Evolutionary conservation across 1,139 yeast species (phyloP).

Genomic region (Kluyveromyces sp.): DNA sequence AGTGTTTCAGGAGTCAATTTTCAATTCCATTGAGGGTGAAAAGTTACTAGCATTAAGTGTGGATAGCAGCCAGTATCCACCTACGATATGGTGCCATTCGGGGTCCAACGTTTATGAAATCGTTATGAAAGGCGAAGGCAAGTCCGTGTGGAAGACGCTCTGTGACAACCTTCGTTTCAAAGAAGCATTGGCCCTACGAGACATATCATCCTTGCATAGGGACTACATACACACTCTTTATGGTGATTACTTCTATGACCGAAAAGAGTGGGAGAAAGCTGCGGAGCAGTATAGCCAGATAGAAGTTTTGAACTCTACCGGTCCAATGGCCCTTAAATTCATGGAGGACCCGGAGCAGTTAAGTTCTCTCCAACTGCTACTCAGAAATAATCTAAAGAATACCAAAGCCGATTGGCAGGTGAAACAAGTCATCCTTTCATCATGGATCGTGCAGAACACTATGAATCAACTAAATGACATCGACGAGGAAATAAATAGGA

Average conservation of each 20-base stretch:
- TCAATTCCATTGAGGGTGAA: slow-evolving; percentile 34
- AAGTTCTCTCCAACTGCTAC: slow-evolving; percentile 50
- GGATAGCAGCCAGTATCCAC: slow-evolving; percentile 42
- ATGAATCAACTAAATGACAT: slow-evolving; percentile 44
- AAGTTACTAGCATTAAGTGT: slow-evolving; percentile 49
- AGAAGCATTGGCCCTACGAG: slow-evolving; percentile 51
- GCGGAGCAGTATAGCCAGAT: slow-evolving; percentile 59
- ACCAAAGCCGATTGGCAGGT: slow-evolving; percentile 37
- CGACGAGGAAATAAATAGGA: slow-evolving; percentile 35
- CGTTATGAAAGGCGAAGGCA: slow-evolving; percentile 58
- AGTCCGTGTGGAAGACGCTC: slow-evolving; percentile 71
- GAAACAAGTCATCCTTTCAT: slow-evolving; percentile 57
- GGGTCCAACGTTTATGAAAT: slow-evolving; percentile 54
- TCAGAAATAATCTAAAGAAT: slow-evolving; percentile 45
- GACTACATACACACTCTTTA: slow-evolving; percentile 57
- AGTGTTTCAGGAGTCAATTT: slow-evolving; percentile 38
- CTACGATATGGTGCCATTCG: slow-evolving; percentile 58
- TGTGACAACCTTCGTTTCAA: slow-evolving; percentile 57
- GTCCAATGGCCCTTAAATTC: slow-evolving; percentile 58
- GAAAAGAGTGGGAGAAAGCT: slow-evolving; percentile 41
- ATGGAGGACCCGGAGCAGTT: slow-evolving; percentile 39
- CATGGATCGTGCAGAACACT: slow-evolving; percentile 74
- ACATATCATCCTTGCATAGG: slow-evolving; percentile 36
- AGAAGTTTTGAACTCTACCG: slow-evolving; percentile 52
- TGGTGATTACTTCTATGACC: slow-evolving; percentile 48